Evolutionary conservation across 2,329 filamentous ascomycete species (phyloP).

Genomic region (Teratosphaeria epicoccoides): DNA sequence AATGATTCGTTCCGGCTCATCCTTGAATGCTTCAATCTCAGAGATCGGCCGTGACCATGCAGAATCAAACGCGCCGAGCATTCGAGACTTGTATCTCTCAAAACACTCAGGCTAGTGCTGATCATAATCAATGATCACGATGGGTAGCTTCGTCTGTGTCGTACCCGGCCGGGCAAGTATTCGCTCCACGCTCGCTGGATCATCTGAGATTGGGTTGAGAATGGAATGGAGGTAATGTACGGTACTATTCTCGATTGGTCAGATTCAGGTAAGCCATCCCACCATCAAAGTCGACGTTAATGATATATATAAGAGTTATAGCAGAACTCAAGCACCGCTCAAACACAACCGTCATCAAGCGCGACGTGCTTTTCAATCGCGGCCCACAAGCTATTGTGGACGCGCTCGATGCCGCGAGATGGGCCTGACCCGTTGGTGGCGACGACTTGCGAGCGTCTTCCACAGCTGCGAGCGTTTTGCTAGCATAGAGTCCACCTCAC

Average conservation of each 20-base stretch:
- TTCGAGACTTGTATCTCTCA: slow-evolving; percentile 23
- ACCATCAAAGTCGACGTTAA: no score
- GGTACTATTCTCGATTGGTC: neutral
- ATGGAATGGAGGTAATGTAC: neutral
- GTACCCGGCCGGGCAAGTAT: neutral
- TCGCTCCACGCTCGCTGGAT: neutral
- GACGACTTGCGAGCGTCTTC: no score
- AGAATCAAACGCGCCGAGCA: slow-evolving; percentile 25
- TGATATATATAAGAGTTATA: no score
- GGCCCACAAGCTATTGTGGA: no score
- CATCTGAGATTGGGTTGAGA: neutral
- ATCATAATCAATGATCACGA: slow-evolving; percentile 29
- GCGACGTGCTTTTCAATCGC: no score
- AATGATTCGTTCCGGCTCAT: slow-evolving; percentile 9
- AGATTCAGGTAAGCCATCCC: no score
- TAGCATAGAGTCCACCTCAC: no score
- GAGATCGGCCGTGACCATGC: neutral
- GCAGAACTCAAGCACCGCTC: no score
- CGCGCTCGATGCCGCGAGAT: no score
- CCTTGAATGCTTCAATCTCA: neutral
- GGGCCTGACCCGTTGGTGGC: no score
- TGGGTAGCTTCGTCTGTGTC: neutral
- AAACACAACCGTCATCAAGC: no score
- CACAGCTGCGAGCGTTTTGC: no score
- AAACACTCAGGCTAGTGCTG: slow-evolving; percentile 30